Conservation (phyloP, 2,329 filamentous ascomycete genomes). For the Ophidiomyces ophidiicola region DNA sequence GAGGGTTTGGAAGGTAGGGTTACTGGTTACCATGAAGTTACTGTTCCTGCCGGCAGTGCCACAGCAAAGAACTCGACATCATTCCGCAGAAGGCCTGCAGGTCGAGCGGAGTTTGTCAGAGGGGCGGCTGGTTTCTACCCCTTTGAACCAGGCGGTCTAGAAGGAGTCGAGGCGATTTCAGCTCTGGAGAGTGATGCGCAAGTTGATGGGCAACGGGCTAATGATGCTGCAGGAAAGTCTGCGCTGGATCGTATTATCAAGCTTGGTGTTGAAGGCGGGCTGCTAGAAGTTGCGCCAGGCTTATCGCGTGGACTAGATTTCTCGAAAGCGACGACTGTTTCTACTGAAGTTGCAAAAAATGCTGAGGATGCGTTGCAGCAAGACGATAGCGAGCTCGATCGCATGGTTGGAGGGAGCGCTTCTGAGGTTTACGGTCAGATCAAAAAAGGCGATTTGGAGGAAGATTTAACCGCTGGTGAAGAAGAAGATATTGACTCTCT, state of each 20-base stretch:
- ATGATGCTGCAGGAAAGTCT: constrained; percentile 25
- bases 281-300: constrained; percentile 73
- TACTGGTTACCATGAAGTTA: constrained; percentile 87
- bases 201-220: constrained; percentile 35
- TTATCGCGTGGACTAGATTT: constrained; percentile 68
- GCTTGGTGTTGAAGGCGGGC: constrained; percentile 60
- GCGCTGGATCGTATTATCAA: constrained; percentile 73
- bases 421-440: constrained; percentile 18
- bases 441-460: constrained; percentile 17
- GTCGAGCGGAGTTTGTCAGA: constrained; percentile 77
- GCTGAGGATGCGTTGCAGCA: constrained; percentile 51
- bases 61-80: constrained; percentile 95
- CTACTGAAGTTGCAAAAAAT: constrained; percentile 51
- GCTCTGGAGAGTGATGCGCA: constrained; percentile 65
- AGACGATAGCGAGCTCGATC: constrained; percentile 27
- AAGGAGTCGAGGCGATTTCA: constrained; percentile 73
- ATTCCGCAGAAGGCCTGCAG: constrained; percentile 70
- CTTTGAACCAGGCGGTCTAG: constrained; percentile 80
- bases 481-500: constrained; percentile 63
- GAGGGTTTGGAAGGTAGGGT: constrained; percentile 87
- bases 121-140: constrained; percentile 90
- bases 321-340: constrained; percentile 44
- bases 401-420: constrained; percentile 26
- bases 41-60: constrained; percentile 73
- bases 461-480: constrained; percentile 24